Conservation (phyloP, 2,329 filamentous ascomycete genomes). For the Aspergillus sp. region DNA sequence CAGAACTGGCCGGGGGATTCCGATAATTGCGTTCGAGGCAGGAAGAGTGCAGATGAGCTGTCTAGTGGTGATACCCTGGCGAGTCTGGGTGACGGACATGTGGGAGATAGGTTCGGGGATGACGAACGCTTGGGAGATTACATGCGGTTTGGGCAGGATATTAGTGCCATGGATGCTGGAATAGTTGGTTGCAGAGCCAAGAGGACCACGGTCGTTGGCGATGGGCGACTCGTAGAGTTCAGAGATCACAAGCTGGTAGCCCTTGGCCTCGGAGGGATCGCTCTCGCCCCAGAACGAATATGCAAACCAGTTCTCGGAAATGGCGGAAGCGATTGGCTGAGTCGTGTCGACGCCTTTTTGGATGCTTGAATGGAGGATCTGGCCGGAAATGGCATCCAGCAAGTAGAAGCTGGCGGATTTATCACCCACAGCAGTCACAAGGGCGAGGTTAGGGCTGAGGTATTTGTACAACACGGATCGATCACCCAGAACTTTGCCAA, state of each 20-base stretch:
- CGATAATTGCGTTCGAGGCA: conserved; percentile 67
- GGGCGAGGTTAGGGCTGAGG: conserved; percentile 77
- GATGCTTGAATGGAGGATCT: conserved; percentile 65
- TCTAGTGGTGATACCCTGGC: conserved; percentile 83
- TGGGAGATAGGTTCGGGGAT: conserved; percentile 73
- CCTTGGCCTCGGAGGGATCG: conserved; percentile 57
- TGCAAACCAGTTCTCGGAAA: conserved; percentile 93
- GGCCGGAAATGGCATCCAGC: conserved; percentile 80
- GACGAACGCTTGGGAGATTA: conserved; percentile 75
- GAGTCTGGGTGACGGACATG: conserved; percentile 80
- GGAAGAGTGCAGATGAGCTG: conserved; percentile 77
- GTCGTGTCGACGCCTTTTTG: conserved; percentile 69
- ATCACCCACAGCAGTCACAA: conserved; percentile 66
- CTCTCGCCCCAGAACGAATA: conserved; percentile 68
- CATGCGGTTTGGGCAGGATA: conserved; percentile 61
- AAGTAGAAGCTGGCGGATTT: conserved; percentile 68
- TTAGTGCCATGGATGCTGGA: conserved; percentile 70
- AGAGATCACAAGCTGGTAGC: conserved; percentile 78
- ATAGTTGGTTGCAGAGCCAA: conserved; percentile 65
- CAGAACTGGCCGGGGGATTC: conserved; percentile 71
- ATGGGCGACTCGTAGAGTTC: conserved; percentile 86
- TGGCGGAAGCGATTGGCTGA: conserved; percentile 68
- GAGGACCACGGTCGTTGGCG: conserved; percentile 77
- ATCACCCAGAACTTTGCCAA: conserved; percentile 88
- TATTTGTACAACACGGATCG: conserved; percentile 97